These are phyloP conservation scores for Hortaea werneckii DNA, from an alignment of 2,329 filamentous ascomycete species.

Conservation along the genomic window DNA sequence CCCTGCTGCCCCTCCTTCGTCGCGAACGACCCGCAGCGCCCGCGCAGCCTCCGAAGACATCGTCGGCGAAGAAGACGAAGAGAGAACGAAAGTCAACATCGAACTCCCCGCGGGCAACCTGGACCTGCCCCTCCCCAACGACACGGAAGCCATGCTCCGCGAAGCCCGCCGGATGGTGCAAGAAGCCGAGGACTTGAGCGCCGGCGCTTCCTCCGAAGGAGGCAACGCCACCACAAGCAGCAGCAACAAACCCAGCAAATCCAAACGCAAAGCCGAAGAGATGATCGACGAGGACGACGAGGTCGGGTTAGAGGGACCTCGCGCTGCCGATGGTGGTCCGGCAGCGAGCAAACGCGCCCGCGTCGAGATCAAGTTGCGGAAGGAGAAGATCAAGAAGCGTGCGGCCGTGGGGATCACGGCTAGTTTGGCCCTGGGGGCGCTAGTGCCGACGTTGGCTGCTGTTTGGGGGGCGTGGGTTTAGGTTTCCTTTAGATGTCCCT, in stretches of 20 bases:
- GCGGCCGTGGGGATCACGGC: conserved; percentile 79
- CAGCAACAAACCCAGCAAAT: conserved; percentile 20
- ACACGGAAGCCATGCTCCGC: conserved; percentile 72
- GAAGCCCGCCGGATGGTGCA: conserved; percentile 84
- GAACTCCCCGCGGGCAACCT: conserved; percentile 60
- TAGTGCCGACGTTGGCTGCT: no score
- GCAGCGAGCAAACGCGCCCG: conserved; percentile 64
- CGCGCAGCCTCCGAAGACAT: background rate
- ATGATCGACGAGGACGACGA: conserved; percentile 45
- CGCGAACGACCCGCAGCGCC: no score
- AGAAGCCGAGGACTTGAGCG: conserved; percentile 47
- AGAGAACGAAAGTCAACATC: conserved; percentile 62
- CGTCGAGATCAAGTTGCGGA: conserved; percentile 68
- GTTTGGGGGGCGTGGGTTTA: no score
- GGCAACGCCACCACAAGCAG: background rate
- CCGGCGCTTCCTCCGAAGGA: background rate
- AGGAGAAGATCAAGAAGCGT: conserved; percentile 76
- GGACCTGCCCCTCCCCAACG: conserved; percentile 63
- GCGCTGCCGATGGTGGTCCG: conserved; percentile 9
- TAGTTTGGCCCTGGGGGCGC: conserved; percentile 64
- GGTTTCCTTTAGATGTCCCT: no score
- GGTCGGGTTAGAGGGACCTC: conserved; percentile 37
- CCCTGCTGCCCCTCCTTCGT: conserved; percentile 16
- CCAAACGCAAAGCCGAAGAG: conserved; percentile 67
- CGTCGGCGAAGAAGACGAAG: conserved; percentile 57